These are phyloP conservation scores for Graphilbum fragrans DNA, from an alignment of 2,329 filamentous ascomycete species.

Conservation along the genomic window DNA sequence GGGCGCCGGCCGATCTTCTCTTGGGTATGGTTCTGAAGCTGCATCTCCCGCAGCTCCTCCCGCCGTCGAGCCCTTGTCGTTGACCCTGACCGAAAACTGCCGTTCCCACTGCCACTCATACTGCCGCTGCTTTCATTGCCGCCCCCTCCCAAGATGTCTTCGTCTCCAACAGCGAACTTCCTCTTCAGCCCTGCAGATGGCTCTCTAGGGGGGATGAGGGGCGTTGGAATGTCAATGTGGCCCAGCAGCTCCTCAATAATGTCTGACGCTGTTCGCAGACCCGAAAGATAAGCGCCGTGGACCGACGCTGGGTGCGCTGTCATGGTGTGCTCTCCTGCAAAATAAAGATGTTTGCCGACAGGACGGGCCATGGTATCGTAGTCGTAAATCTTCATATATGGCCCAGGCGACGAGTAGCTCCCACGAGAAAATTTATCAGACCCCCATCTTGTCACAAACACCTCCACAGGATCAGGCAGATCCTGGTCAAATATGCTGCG, in stretches of 20 bases:
- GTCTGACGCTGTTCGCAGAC: constrained; percentile 78
- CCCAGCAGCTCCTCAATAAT: constrained; percentile 72
- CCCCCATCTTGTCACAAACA: constrained; percentile 85
- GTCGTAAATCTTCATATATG: constrained; percentile 70
- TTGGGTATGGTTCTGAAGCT: constrained; percentile 38
- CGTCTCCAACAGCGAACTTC: constrained; percentile 23
- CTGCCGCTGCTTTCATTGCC: constrained; percentile 4
- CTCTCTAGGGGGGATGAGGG: constrained; percentile 59
- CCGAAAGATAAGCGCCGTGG: constrained; percentile 90
- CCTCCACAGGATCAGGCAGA: constrained; percentile 71
- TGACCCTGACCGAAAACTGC: constrained; percentile 22
- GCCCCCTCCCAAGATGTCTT: not conserved
- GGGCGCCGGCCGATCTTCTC: constrained; percentile 62
- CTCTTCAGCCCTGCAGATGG: constrained; percentile 36
- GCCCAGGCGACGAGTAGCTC: constrained; percentile 89
- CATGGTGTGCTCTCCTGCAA: constrained; percentile 93
- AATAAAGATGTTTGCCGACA: constrained; percentile 71
- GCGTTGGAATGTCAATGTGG: constrained; percentile 63
- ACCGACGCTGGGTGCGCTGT: constrained; percentile 94
- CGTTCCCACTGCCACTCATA: constrained; percentile 14
- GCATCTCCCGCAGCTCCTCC: constrained; percentile 43
- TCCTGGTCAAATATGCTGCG: constrained; percentile 56
- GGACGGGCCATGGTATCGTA: constrained; percentile 84
- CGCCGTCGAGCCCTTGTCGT: constrained; percentile 29
- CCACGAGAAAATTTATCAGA: constrained; percentile 84